Base-by-base conservation (phyloP, 2,329 filamentous ascomycete species). In the Aspergillus neotritici region DNA sequence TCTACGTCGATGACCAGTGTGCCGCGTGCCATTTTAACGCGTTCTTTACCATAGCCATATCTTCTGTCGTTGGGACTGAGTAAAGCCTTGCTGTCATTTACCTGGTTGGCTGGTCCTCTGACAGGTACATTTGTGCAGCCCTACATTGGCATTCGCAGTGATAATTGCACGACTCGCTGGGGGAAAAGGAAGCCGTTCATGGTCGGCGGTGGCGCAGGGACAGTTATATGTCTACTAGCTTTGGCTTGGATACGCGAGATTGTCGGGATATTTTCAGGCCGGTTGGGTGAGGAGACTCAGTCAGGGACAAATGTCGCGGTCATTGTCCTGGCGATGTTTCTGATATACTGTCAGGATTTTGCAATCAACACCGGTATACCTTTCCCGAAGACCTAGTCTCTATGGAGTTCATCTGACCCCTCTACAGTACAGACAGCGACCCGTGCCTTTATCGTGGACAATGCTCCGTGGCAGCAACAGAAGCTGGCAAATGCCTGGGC, bases 401-500 rank as follows among this genome's bases (percentile, higher is more conserved):
- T 4, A n/a, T n/a, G 5, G 17, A 28, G 5, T 11, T 25, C 30
- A 13, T n/a, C 10, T 38, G 12, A 48, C 31, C 44, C 12, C 11
- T 5, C 11, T 48, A 44, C 50, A 77, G 87, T 96, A 28, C 91
- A 97, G 77, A 90, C 91, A 34, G 86, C 82, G 5, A 86, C 95
- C 58, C 80, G 90, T 51, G 87, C 89, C 13, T 94, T 94, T 62
- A 94, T 96, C 40, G 86, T 96, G 15, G 91, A 97, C 61, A 91
- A 88, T 56, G 86, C 87, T 1, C 91, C 91, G 0, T 80, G 86
- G 1, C 89, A 95, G 58, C 91, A 97, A 63, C 91, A 97, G 69
- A 89, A 94, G 66, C 76, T 83, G 29, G 90, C 89, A 43, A 97
- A 96, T 68, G 84, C 90, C 32, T 95, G 93, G 89, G 87, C 91